Evolutionary conservation across 2,329 filamentous ascomycete genomes (phyloP).

Genomic region (Colletotrichum simmondsii): DNA sequence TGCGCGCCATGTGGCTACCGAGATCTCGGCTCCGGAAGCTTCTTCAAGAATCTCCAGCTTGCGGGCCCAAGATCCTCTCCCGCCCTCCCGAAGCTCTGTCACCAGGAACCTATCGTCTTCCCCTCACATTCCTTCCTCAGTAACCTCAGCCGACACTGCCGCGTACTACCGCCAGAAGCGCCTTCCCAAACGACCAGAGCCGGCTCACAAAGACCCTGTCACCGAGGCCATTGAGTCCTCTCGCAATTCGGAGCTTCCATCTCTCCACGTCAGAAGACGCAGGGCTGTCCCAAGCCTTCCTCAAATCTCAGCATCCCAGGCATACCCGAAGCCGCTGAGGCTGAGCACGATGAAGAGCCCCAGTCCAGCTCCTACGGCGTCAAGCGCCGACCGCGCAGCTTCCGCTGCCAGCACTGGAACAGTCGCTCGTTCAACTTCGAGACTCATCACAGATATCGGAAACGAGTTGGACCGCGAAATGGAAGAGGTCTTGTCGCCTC

Average conservation of each 20-base stretch:
- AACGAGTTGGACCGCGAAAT: slow-evolving; percentile 27
- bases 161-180: not conserved
- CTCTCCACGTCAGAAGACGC: slow-evolving; percentile 22
- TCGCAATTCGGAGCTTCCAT: slow-evolving; percentile 11
- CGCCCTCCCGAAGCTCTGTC: not conserved
- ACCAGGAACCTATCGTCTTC: not conserved
- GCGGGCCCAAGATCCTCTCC: not conserved
- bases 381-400: not conserved
- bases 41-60: not conserved
- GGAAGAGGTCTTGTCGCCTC: slow-evolving; percentile 20
- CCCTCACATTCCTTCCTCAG: not conserved
- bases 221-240: not conserved
- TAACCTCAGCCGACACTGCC: not conserved
- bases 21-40: not conserved
- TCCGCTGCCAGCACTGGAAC: not conserved
- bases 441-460: slow-evolving; percentile 28
- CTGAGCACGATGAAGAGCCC: slow-evolving; percentile 27
- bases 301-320: slow-evolving; percentile 14
- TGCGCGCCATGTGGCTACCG: slow-evolving; percentile 2
- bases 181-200: not conserved
- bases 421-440: slow-evolving; percentile 13
- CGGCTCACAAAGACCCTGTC: not conserved
- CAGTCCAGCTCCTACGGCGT: not conserved
- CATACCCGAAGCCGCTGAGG: slow-evolving; percentile 22
- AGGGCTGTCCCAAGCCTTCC: slow-evolving; percentile 11